Base-by-base conservation (phyloP, 176 grass and related monocot species). In the Triticum monococcum region DNA sequence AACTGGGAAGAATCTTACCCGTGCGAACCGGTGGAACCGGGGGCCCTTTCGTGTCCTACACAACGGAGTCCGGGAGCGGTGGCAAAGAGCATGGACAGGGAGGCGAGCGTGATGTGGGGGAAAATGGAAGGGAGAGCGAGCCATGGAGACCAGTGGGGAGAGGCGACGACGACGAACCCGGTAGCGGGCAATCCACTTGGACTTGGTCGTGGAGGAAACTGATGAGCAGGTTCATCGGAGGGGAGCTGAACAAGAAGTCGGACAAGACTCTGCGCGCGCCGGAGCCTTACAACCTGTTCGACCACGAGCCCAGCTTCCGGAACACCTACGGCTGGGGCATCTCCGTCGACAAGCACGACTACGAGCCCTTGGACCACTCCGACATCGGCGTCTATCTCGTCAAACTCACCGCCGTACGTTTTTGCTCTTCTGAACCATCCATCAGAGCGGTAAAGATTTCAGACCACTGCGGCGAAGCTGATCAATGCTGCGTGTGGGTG, bases 301-400 rank as follows among this genome's bases (percentile, higher is more conserved):
- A 96, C 36, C 66, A 69, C 10, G 31, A 94, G 7, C 91, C 92
- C 5, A 88, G 86, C 67, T 96, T 95, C 89, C 72, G 22, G 20
- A 96, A 99, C 87, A n/a, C 59, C 12, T 92, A 99, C 24, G 97
- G 97, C 17, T 96, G 88, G 90, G 96, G 85, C 84, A 20, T 93
- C 32, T 83, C 94, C 72, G 56, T 99, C n/a, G 90, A 94, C 59
- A 90, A 87, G 87, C 79, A 91, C 41, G 54, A 85, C 57, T 99
- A 99, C 69, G 57, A 82, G 46, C 87, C 94, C 11, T 88, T 96
- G 57, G 84, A 85, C 61, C 78, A 91, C 83, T 89, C 87, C 16
- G 90, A 94, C 77, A 91, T 94, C 74, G 90, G 92, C 48, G 77
- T 99, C 83, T 99, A 94, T 77, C 70, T 99, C 36, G 92, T 99